Evolutionary conservation across 805 yeast genomes (phyloP), one percentile per base, ranked within the genome.

Genomic region (Schwanniomyces vanrijiae): DNA sequence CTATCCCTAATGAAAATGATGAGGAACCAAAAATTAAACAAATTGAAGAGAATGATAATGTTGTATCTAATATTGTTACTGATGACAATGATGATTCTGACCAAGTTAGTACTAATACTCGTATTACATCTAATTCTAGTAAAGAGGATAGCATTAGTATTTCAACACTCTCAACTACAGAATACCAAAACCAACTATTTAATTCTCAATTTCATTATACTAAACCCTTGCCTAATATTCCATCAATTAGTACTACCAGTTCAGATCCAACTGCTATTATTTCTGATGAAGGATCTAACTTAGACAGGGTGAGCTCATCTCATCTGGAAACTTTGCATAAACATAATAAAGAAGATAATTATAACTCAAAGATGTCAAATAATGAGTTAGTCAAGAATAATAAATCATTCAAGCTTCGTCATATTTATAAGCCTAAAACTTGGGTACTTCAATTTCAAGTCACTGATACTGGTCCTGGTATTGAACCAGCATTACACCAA

Each of bases 401-500:
- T 45, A 68, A 71, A 52, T 62, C 60, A 0, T 73, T 56, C 54
- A 58, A 59, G 35, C 61, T 72, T 47, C 57, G 71, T 35, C 66
- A 65, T 34, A 52, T 71, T 42, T 67, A 65, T 41, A 63, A 65
- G 38, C 72, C 76, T 4, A 71, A 70, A 51, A 59, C 69, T 11
- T 82, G 88, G 84, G 85, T 76, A 1, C 60, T 84, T 26, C 84
- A 84, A 52, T 80, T 91, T 42, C 82, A 82, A 48, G 97, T 92
- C 10, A 77, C 76, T 31, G 99, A 92, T 62, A 89, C 96, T 0
- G 98, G 99, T 3, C 91, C 97, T 0, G 99, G 99, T 49, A 91
- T 92, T 44, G 95, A 89, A 35, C 83, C 85, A 11, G 82, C 84
- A 1, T 66, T 90, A 45, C 97, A 88, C 59, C 83, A 83, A 38